Conservation (phyloP, 371 early-diverging fungal species). For the Zychaea mexicana region DNA sequence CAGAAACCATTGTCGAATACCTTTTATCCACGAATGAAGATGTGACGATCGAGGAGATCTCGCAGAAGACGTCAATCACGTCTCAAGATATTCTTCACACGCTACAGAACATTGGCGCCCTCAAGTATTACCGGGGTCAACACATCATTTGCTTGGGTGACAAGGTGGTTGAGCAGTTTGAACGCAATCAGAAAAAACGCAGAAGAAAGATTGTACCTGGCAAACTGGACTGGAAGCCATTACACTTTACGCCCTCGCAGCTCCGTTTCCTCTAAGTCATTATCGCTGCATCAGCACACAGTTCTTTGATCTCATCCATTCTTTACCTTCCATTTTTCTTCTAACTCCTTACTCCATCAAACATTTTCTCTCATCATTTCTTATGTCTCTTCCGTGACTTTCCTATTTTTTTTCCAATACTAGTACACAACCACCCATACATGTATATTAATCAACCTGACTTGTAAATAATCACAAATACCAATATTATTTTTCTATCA, state of each 20-base stretch:
- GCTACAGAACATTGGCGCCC: conserved; percentile 86
- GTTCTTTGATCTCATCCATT: background rate
- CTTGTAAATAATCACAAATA: too few species aligned
- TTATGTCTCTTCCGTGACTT: too few species aligned
- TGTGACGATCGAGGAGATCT: conserved; percentile 81
- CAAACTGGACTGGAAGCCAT: conserved; percentile 80
- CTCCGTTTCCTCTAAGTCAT: conserved; percentile 50
- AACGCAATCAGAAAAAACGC: conserved; percentile 71
- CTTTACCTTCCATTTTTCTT: background rate
- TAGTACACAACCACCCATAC: too few species aligned
- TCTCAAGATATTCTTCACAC: conserved; percentile 96
- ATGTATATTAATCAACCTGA: too few species aligned
- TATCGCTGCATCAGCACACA: background rate
- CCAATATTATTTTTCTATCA: too few species aligned
- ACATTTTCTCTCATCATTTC: too few species aligned
- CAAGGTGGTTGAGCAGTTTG: conserved; percentile 81
- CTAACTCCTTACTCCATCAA: too few species aligned
- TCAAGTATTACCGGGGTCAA: conserved; percentile 94
- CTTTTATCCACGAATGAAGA: conserved; percentile 52
- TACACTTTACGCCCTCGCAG: conserved; percentile 78
- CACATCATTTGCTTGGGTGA: conserved; percentile 92
- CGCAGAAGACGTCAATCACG: conserved; percentile 86
- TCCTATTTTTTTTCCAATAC: too few species aligned
- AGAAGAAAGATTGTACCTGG: conserved; percentile 78
- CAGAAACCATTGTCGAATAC: conserved; percentile 77